A percentile compares a stretch with the other conserved stretches of the same genome.
phyloP scores from a whole-genome alignment of 1,284 basidiomycete genomes.

The Athelia sp. region DNA sequence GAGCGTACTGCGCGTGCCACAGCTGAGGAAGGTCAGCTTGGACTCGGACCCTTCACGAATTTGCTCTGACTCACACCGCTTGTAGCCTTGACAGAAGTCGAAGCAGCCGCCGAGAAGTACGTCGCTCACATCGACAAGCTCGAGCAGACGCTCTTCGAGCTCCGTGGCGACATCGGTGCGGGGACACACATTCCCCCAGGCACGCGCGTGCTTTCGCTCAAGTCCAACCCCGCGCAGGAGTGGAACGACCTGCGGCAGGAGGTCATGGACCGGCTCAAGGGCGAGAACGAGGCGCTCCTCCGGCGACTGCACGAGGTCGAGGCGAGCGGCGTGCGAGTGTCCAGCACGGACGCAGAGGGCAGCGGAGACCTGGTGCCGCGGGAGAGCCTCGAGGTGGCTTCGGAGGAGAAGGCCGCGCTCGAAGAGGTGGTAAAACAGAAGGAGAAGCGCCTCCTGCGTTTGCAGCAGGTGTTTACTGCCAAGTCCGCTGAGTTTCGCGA shows the following conservation, averaged over 20 bases:
- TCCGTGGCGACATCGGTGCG: slow-evolving; percentile 68
- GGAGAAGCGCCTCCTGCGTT: slow-evolving; percentile 69
- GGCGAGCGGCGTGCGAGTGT: slow-evolving; percentile 19
- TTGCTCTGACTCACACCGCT: not conserved
- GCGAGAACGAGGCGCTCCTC: slow-evolving; percentile 72
- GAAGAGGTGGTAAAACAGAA: slow-evolving; percentile 59
- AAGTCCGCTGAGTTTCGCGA: slow-evolving; percentile 82
- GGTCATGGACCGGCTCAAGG: slow-evolving; percentile 63
- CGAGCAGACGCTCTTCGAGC: slow-evolving; percentile 69
- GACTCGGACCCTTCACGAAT: not conserved
- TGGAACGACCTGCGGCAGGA: slow-evolving; percentile 68
- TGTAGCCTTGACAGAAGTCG: slow-evolving; percentile 40
- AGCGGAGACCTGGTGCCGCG: slow-evolving; percentile 50
- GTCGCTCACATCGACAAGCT: slow-evolving; percentile 54
- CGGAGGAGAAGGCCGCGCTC: slow-evolving; percentile 57
- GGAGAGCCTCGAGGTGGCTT: slow-evolving; percentile 64
- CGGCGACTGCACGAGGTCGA: slow-evolving; percentile 55
- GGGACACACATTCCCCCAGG: slow-evolving; percentile 75
- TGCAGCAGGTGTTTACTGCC: slow-evolving; percentile 70
- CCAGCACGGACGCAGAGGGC: slow-evolving; percentile 10
- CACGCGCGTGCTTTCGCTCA: slow-evolving; percentile 63
- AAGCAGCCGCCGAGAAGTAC: slow-evolving; percentile 31
- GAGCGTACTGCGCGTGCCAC: slow-evolving; percentile 33
- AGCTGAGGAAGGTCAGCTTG: slow-evolving; percentile 39
- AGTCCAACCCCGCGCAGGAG: slow-evolving; percentile 70